A percentile compares a stretch with the other conserved stretches of the same genome.
phyloP scores from a whole-genome alignment of 257 asterid genomes.

The Petrea volubilis region DNA sequence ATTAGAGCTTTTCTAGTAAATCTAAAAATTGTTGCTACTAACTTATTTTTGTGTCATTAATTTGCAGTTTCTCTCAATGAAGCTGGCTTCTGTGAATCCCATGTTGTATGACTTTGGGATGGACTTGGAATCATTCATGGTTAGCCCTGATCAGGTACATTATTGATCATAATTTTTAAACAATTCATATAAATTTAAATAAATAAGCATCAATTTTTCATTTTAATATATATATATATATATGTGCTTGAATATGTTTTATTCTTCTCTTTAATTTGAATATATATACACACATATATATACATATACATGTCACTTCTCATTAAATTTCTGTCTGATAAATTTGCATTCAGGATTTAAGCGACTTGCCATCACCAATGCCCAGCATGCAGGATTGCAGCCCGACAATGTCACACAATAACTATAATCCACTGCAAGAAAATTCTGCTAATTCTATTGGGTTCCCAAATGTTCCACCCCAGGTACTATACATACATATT shows the following conservation, averaged over 20 bases:
- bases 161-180: too few species aligned
- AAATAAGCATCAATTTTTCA: neutral
- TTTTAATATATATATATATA: neutral
- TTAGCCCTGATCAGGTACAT: conserved; percentile 64
- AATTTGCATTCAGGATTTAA: conserved; percentile 47
- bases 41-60: too few species aligned
- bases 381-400: conserved; percentile 33
- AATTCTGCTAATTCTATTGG: conserved; percentile 39
- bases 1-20: too few species aligned
- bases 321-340: neutral
- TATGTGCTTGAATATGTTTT: too few species aligned
- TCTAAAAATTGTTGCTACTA: too few species aligned
- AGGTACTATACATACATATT: too few species aligned
- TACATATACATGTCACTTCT: too few species aligned
- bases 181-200: conserved; percentile 16
- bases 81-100: conserved; percentile 77
- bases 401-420: conserved; percentile 41
- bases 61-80: conserved; percentile 86
- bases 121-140: conserved; percentile 69
- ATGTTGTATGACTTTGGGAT: conserved; percentile 63
- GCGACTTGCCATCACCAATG: conserved; percentile 44
- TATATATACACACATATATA: too few species aligned
- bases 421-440: conserved; percentile 35
- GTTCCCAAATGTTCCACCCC: conserved; percentile 25
- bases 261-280: too few species aligned